Percentiles rank a stretch among this genome's conserved stretches.
These are phyloP conservation scores for Diospyros lotus DNA, from an alignment of 148 eudicot species.

Conservation along the genomic window DNA sequence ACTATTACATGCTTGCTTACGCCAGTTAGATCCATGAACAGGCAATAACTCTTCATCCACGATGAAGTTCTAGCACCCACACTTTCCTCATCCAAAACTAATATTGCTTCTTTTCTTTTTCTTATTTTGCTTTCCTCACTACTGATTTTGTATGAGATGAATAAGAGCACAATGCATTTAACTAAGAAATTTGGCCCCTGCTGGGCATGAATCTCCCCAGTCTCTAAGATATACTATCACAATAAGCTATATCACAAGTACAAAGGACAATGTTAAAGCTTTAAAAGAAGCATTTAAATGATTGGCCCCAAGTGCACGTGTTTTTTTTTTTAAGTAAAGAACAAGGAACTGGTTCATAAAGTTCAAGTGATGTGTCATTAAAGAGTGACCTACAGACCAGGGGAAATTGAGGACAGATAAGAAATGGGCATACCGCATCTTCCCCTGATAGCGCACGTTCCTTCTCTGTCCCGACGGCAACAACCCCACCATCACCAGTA, in stretches of 20 bases:
- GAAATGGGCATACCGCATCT: slow-evolving; percentile 66
- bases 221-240: no score
- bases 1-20: no score
- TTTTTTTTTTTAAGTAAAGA: neutral
- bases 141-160: neutral
- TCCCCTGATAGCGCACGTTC: slow-evolving; percentile 84
- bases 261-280: neutral
- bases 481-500: slow-evolving; percentile 47
- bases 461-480: slow-evolving; percentile 88
- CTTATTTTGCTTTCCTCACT: no score
- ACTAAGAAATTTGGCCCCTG: no score
- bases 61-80: no score
- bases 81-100: neutral
- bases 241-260: neutral
- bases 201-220: neutral
- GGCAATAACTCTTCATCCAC: neutral
- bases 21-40: neutral
- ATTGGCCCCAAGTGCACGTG: no score
- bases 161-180: neutral
- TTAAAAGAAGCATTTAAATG: no score
- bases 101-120: neutral
- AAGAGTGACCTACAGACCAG: neutral
- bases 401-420: neutral
- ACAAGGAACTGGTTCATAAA: neutral
- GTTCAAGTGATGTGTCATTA: neutral